phyloP scores from a whole-genome alignment of 1,284 basidiomycete genomes.

The Fomitopsis palustris region DNA sequence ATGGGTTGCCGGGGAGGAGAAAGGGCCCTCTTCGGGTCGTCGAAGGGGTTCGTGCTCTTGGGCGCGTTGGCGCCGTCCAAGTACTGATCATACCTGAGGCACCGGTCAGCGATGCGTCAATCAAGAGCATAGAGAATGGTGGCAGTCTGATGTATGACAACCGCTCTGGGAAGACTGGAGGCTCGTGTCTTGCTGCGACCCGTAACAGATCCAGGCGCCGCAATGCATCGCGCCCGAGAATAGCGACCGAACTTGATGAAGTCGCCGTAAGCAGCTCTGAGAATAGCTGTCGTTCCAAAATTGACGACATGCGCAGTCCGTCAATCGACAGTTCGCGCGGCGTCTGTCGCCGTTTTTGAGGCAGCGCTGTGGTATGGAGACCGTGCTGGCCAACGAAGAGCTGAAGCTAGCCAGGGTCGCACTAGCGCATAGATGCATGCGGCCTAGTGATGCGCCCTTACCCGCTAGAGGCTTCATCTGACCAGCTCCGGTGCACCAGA shows the following conservation, averaged over 20 bases:
- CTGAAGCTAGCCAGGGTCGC: no score
- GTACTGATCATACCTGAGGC: conserved; percentile 61
- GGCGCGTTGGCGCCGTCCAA: conserved; percentile 43
- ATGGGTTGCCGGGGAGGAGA: conserved; percentile 34
- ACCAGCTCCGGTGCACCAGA: no score
- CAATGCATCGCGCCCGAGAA: neutral
- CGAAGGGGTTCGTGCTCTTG: conserved; percentile 43
- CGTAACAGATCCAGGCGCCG: neutral
- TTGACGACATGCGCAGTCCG: neutral
- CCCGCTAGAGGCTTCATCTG: no score
- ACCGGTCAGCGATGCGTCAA: conserved; percentile 1
- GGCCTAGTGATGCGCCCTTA: neutral
- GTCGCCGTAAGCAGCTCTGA: neutral
- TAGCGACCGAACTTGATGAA: neutral
- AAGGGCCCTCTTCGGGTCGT: conserved; percentile 37
- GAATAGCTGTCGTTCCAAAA: neutral
- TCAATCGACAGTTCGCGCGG: neutral
- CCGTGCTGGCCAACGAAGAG: no score
- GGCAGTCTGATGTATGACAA: neutral
- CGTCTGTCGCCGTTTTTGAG: no score
- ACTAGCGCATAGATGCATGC: no score
- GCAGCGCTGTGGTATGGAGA: no score
- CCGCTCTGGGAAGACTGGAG: neutral
- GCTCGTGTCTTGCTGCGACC: neutral
- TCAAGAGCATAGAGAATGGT: neutral